These are phyloP conservation scores for Hymenoscyphus fructigenus DNA, from an alignment of 2,329 filamentous ascomycete genomes.

Conservation along the genomic window DNA sequence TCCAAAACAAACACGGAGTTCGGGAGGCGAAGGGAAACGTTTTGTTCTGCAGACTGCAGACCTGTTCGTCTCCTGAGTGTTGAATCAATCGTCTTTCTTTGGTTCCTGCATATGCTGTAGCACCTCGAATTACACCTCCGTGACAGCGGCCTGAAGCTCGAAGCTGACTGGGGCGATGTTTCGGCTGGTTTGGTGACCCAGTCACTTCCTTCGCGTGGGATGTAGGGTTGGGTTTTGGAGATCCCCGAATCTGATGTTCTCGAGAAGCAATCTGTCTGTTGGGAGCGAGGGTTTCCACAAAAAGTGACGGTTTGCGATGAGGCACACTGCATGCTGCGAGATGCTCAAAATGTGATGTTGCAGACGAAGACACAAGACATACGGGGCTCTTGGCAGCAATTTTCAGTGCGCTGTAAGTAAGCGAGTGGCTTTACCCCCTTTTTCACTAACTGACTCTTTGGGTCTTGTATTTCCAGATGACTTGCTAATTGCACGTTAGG, in stretches of 20 bases:
- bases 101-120: slow-evolving; percentile 6
- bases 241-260: neutral
- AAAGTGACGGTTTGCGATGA: neutral
- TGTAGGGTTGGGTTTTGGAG: neutral
- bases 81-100: neutral
- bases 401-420: neutral
- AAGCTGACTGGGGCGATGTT: slow-evolving; percentile 1
- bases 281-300: neutral
- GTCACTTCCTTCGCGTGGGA: neutral
- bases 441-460: no score
- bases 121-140: neutral
- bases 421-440: no score
- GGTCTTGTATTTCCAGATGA: no score
- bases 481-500: no score
- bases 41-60: neutral
- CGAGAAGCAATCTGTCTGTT: neutral
- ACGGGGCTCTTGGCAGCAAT: neutral
- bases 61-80: neutral
- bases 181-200: neutral
- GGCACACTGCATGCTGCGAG: neutral
- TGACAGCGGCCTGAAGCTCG: neutral
- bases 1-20: neutral
- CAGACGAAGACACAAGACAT: neutral
- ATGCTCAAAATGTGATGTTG: slow-evolving; percentile 1
- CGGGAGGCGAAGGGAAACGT: neutral